phyloP scores from a whole-genome alignment of 352 stramenopile genomes.

The Phytophthora melonis region DNA sequence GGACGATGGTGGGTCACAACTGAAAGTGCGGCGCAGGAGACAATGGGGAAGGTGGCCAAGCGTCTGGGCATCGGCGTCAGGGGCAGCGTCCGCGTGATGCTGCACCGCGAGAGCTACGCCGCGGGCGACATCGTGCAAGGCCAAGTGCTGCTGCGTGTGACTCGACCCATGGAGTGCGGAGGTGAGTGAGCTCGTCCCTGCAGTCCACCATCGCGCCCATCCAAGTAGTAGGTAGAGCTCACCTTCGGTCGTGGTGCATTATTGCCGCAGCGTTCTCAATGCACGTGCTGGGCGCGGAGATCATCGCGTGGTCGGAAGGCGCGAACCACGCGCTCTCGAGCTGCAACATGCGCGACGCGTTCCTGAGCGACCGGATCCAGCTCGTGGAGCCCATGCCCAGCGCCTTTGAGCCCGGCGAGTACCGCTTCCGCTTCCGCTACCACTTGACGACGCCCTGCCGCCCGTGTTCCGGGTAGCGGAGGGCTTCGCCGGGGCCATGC shows the following conservation, averaged over 20 bases:
- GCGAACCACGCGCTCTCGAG: conserved; percentile 31
- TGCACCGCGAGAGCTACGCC: conserved; percentile 33
- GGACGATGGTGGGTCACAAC: conserved; percentile 7
- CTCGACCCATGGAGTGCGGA: conserved; percentile 26
- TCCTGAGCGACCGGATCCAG: conserved; percentile 27
- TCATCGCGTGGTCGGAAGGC: conserved; percentile 34
- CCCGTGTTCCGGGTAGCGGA: conserved; percentile 43
- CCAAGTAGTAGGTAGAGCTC: neutral
- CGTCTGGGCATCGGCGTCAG: conserved; percentile 32
- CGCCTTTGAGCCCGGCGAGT: conserved; percentile 31
- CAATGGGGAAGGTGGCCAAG: conserved; percentile 40
- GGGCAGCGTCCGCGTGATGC: conserved; percentile 23
- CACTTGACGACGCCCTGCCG: conserved; percentile 52
- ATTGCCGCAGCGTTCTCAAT: conserved; percentile 27
- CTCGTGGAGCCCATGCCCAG: conserved; percentile 21
- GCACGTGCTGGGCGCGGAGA: conserved; percentile 28
- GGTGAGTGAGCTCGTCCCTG: conserved; percentile 4
- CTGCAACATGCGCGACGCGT: conserved; percentile 30
- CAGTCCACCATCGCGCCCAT: neutral
- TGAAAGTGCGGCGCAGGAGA: conserved; percentile 13
- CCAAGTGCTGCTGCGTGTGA: conserved; percentile 30
- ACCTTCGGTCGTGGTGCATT: neutral
- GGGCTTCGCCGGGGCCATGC: conserved; percentile 22
- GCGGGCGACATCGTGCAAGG: conserved; percentile 41
- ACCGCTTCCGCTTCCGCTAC: conserved; percentile 35